Conservation (phyloP, 1,284 basidiomycete species). For the Sanghuangporus weigelae region DNA sequence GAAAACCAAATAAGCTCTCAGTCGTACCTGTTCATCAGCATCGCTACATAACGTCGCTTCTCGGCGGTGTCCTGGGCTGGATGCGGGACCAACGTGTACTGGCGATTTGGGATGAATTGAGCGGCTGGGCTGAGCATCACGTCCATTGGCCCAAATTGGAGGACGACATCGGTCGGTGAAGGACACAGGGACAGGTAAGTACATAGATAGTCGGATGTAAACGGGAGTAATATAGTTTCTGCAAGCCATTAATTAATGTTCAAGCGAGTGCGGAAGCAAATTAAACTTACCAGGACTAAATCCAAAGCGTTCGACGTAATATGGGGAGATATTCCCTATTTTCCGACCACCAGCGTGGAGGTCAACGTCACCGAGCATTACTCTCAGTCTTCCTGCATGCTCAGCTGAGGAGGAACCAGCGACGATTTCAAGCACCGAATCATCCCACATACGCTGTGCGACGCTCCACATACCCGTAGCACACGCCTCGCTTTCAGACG, state of each 20-base stretch:
- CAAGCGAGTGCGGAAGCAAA: neutral
- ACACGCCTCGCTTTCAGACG: conserved; percentile 72
- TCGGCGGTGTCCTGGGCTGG: conserved; percentile 71
- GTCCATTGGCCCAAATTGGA: conserved; percentile 78
- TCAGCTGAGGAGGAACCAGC: conserved; percentile 55
- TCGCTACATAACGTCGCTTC: conserved; percentile 64
- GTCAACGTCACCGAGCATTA: conserved; percentile 75
- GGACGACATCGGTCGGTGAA: conserved; percentile 60
- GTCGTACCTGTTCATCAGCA: conserved; percentile 61
- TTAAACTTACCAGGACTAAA: conserved; percentile 61
- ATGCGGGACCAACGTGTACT: conserved; percentile 68
- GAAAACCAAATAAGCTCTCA: neutral
- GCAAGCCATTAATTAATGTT: conserved; percentile 17
- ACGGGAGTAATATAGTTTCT: conserved; percentile 72
- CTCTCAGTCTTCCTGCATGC: conserved; percentile 60
- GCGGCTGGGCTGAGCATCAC: conserved; percentile 64
- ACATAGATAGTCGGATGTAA: conserved; percentile 69
- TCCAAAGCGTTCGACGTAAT: conserved; percentile 73
- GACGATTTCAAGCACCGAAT: conserved; percentile 67
- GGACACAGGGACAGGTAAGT: conserved; percentile 72
- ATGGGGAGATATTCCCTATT: conserved; percentile 61
- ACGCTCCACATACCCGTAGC: conserved; percentile 74
- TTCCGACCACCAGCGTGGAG: conserved; percentile 50
- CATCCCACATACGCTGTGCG: conserved; percentile 65
- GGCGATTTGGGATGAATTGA: conserved; percentile 62